phyloP scores from a whole-genome alignment of 306 rosid species.

The Sesbania bispinosa region DNA sequence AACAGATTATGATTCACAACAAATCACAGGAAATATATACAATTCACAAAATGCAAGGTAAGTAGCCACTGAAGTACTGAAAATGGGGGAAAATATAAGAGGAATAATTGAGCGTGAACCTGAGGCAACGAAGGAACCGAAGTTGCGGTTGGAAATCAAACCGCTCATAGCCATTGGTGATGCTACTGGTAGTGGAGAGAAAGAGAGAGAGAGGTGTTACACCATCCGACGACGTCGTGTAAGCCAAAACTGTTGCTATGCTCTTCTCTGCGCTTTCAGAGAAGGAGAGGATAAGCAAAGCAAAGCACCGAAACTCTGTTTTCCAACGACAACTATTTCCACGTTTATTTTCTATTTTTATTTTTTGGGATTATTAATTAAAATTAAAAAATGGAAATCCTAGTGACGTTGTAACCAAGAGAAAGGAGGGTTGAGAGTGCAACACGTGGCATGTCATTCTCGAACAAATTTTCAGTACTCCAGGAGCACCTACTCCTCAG shows the following conservation, averaged over 20 bases:
- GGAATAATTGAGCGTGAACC: slow-evolving; percentile 29
- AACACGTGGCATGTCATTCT: slow-evolving; percentile 65
- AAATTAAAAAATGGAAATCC: neutral
- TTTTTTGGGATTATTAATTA: neutral
- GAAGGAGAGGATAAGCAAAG: slow-evolving; percentile 53
- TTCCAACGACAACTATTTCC: slow-evolving; percentile 5
- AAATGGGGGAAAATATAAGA: neutral
- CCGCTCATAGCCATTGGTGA: slow-evolving; percentile 64
- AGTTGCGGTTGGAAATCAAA: slow-evolving; percentile 62
- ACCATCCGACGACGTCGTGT: slow-evolving; percentile 39
- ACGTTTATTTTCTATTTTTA: neutral
- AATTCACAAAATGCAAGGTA: slow-evolving; percentile 24
- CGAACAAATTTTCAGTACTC: too few relatives aligned
- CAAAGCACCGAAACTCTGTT: neutral
- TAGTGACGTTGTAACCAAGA: slow-evolving; percentile 29
- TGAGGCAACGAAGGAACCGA: slow-evolving; percentile 56
- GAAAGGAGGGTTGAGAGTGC: slow-evolving; percentile 33
- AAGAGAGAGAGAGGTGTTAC: neutral
- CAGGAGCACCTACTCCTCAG: too few relatives aligned
- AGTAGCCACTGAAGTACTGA: neutral
- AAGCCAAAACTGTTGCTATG: neutral
- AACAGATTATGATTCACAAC: too few relatives aligned
- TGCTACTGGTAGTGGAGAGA: too few relatives aligned
- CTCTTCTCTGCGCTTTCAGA: slow-evolving; percentile 3
- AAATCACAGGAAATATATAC: too few relatives aligned